These are phyloP conservation scores for Globisporangium irregulare DNA, from an alignment of 352 stramenopile species.

Conservation along the genomic window DNA sequence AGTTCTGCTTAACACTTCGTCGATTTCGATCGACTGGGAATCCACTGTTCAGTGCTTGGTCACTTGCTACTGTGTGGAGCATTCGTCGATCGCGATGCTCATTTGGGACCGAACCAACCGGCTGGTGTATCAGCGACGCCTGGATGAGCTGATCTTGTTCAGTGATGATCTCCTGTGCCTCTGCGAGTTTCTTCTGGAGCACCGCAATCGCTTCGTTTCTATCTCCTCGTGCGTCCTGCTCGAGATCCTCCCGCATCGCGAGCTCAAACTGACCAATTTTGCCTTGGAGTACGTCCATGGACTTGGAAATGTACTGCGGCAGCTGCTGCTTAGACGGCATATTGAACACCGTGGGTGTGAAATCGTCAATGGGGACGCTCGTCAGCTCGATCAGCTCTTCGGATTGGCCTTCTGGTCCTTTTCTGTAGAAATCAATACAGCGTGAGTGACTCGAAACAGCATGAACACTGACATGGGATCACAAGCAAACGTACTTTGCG, in stretches of 20 bases:
- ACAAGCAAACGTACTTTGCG: slow-evolving; percentile 44
- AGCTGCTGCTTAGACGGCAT: slow-evolving; percentile 64
- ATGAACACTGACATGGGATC: not conserved
- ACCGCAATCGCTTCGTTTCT: slow-evolving; percentile 28
- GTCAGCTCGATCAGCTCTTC: slow-evolving; percentile 50
- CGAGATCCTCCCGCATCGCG: slow-evolving; percentile 54
- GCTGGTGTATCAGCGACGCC: slow-evolving; percentile 37
- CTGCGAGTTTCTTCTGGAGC: slow-evolving; percentile 62
- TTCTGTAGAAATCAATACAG: slow-evolving; percentile 21
- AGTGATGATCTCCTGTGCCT: slow-evolving; percentile 55
- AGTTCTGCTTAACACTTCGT: not conserved
- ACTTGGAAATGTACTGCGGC: slow-evolving; percentile 43
- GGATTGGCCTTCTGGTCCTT: slow-evolving; percentile 37
- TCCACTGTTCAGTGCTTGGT: not conserved
- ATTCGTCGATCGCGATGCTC: not conserved
- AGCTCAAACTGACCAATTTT: slow-evolving; percentile 57
- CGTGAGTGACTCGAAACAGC: not conserved
- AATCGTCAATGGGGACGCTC: slow-evolving; percentile 58
- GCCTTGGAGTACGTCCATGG: slow-evolving; percentile 40
- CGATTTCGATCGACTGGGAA: not conserved
- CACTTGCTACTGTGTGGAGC: not conserved
- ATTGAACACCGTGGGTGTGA: slow-evolving; percentile 58
- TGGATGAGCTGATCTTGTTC: slow-evolving; percentile 76
- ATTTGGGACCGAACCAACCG: not conserved
- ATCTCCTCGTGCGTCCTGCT: slow-evolving; percentile 19